Evolutionary conservation across 805 yeast species (phyloP).

Genomic region (Hanseniaspora opuntiae): DNA sequence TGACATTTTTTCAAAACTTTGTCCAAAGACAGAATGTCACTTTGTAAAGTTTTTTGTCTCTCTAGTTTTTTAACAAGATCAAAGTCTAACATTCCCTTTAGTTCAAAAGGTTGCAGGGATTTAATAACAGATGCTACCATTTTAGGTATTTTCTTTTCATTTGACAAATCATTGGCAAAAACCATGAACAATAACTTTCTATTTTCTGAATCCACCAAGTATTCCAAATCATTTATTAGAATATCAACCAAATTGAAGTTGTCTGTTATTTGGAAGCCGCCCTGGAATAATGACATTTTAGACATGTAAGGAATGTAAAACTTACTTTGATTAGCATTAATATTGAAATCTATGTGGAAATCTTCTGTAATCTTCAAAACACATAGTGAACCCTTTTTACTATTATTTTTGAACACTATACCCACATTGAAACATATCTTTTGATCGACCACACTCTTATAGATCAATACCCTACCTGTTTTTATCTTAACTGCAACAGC

Average conservation of each 20-base stretch:
- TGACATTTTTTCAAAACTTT: slow-evolving; percentile 15
- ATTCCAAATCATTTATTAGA: slow-evolving; percentile 21
- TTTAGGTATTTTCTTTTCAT: background rate
- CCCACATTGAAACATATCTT: slow-evolving; percentile 29
- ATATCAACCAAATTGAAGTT: slow-evolving; percentile 21
- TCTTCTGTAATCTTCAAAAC: slow-evolving; percentile 25
- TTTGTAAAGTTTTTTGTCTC: slow-evolving; percentile 22
- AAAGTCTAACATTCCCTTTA: slow-evolving; percentile 19
- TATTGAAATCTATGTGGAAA: slow-evolving; percentile 14
- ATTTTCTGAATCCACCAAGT: slow-evolving; percentile 16
- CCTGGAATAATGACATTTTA: background rate
- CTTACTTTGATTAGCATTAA: slow-evolving; percentile 1
- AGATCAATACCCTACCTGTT: slow-evolving; percentile 47
- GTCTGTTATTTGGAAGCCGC: slow-evolving; percentile 7
- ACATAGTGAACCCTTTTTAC: slow-evolving; percentile 15
- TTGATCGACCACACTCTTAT: slow-evolving; percentile 33
- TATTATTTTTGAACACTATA: slow-evolving; percentile 33
- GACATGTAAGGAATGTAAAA: slow-evolving; percentile 7
- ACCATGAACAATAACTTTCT: background rate
- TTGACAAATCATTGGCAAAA: slow-evolving; percentile 4
- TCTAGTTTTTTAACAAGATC: slow-evolving; percentile 23
- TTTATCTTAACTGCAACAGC: slow-evolving; percentile 35
- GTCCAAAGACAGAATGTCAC: slow-evolving; percentile 20
- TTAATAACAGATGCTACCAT: slow-evolving; percentile 16
- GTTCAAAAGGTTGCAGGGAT: slow-evolving; percentile 15